Evolutionary conservation across 169 alveolate genomes (phyloP).

Genomic region (Plasmodium billcollinsi): DNA sequence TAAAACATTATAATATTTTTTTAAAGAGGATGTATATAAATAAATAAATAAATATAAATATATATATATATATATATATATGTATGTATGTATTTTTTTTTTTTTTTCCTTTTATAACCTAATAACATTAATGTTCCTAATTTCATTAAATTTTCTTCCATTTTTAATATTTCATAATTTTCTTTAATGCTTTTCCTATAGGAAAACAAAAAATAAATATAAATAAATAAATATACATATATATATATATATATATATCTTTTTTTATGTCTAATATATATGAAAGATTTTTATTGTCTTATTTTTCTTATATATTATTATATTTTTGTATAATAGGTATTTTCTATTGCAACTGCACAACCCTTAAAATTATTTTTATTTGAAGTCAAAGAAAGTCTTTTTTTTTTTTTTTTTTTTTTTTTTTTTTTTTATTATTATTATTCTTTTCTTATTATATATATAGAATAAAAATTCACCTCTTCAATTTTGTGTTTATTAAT

Average conservation of each 20-base stretch:
- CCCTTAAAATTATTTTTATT: neutral
- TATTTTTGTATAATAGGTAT: neutral
- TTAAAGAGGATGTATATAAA: neutral
- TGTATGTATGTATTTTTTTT: neutral
- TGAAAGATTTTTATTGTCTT: neutral
- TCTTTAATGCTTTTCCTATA: conserved; percentile 53
- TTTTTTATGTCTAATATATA: neutral
- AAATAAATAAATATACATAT: neutral
- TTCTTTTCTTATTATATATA: too few relatives aligned
- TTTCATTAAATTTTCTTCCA: conserved; percentile 89
- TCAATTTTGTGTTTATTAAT: conserved; percentile 35
- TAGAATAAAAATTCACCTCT: conserved; percentile 5
- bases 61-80: neutral
- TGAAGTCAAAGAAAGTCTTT: neutral
- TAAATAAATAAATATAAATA: neutral
- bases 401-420: conserved; percentile 2
- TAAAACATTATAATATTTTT: neutral
- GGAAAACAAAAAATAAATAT: neutral
- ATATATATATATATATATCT: neutral
- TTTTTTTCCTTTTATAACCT: neutral
- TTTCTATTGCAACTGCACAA: too few relatives aligned
- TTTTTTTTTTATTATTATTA: neutral
- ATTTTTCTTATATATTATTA: neutral
- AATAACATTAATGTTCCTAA: conserved; percentile 87
- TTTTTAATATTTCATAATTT: conserved; percentile 67